Conservation (phyloP, 768 basidiomycete genomes). For the Trametes elegans region DNA sequence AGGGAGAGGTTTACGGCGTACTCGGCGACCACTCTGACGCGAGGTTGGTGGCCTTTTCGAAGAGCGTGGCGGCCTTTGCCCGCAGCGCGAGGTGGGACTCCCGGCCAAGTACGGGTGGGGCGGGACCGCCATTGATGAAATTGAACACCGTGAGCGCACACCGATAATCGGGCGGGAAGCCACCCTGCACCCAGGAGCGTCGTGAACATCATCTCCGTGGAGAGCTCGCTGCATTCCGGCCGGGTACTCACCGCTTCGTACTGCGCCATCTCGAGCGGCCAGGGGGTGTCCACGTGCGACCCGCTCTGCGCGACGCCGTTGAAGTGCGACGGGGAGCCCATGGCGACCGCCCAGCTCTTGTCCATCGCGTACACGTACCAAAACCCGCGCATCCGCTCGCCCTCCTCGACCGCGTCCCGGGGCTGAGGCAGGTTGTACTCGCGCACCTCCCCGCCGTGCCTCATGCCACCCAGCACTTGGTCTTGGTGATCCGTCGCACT, state of each 20-base stretch:
- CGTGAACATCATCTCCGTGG: background rate
- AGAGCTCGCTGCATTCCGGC: no score
- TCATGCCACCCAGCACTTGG: background rate
- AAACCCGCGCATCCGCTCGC: slow-evolving; percentile 63
- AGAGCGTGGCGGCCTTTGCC: slow-evolving; percentile 56
- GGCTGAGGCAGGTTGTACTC: slow-evolving; percentile 27
- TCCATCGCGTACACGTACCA: slow-evolving; percentile 62
- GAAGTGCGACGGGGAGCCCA: slow-evolving; percentile 50
- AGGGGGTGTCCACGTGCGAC: slow-evolving; percentile 37
- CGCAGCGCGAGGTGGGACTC: slow-evolving; percentile 38
- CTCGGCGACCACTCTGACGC: slow-evolving; percentile 37
- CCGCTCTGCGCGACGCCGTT: slow-evolving; percentile 48
- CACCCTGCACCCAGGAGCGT: slow-evolving; percentile 23
- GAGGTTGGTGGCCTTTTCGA: slow-evolving; percentile 58
- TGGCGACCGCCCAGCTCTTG: slow-evolving; percentile 52
- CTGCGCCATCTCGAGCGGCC: slow-evolving; percentile 36
- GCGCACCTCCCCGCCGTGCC: slow-evolving; percentile 12
- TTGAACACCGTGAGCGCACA: slow-evolving; percentile 47
- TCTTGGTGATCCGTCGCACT: slow-evolving; percentile 13
- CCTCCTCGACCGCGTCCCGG: slow-evolving; percentile 52
- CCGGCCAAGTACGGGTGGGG: slow-evolving; percentile 30
- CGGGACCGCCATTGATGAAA: slow-evolving; percentile 40
- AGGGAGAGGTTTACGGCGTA: slow-evolving; percentile 10
- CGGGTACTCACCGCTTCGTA: slow-evolving; percentile 32
- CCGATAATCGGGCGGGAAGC: slow-evolving; percentile 44